Conservation (phyloP, 2,329 filamentous ascomycete species). For the Metarhizium anisopliae region DNA sequence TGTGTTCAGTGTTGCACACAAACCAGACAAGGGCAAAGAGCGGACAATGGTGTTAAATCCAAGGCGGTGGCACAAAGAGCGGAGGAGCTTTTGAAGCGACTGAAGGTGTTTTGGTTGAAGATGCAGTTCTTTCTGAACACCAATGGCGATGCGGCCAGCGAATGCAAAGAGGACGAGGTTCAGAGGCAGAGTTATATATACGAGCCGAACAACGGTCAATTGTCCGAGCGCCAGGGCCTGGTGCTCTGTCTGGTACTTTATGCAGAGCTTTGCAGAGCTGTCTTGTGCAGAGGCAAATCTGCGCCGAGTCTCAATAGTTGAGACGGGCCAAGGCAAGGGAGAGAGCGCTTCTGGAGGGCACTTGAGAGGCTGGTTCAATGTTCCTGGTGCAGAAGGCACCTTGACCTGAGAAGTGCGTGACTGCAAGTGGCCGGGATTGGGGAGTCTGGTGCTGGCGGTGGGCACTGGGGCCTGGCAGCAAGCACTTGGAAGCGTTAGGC, state of each 20-base stretch:
- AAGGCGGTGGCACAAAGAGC: too few species aligned
- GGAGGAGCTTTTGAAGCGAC: not conserved
- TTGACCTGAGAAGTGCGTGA: not conserved
- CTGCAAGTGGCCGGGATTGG: not conserved
- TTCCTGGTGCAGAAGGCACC: conserved; percentile 3
- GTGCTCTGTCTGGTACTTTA: too few species aligned
- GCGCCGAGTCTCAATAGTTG: conserved; percentile 4
- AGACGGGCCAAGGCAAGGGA: conserved; percentile 7
- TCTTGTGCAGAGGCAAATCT: not conserved
- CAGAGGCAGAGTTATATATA: conserved; percentile 8
- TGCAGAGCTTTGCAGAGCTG: too few species aligned
- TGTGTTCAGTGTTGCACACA: not conserved
- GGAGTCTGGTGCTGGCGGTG: not conserved
- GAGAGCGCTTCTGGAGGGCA: not conserved
- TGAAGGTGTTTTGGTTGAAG: not conserved
- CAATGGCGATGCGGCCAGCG: not conserved
- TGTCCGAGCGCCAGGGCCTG: not conserved
- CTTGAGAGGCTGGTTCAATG: conserved; percentile 2
- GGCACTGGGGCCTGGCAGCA: too few species aligned
- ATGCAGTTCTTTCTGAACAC: too few species aligned
- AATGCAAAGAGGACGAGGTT: not conserved
- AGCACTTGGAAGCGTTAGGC: too few species aligned
- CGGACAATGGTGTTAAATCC: not conserved
- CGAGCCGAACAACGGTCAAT: not conserved
- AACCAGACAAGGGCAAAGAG: not conserved